Conservation (phyloP, 2,329 filamentous ascomycete genomes). For the Bipolaris victoriae region DNA sequence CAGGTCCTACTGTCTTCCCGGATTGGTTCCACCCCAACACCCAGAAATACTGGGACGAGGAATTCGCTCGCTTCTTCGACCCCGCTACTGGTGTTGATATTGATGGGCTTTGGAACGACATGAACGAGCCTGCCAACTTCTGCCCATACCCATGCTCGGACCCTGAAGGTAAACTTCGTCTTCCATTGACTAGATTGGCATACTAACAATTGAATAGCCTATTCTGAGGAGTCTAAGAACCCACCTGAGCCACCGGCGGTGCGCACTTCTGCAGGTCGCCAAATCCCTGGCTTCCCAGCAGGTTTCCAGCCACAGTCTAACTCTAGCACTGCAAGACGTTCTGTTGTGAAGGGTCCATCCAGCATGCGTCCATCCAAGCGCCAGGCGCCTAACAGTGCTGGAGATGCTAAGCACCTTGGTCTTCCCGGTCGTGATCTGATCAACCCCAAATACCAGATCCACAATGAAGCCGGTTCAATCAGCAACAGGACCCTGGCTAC, state of each 20-base stretch:
- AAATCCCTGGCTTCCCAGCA: slow-evolving; percentile 71
- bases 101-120: slow-evolving; percentile 69
- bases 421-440: slow-evolving; percentile 69
- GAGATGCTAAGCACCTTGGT: slow-evolving; percentile 54
- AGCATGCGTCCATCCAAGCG: slow-evolving; percentile 11
- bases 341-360: slow-evolving; percentile 13
- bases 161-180: slow-evolving; percentile 36
- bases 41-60: slow-evolving; percentile 70
- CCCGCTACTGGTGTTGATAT: slow-evolving; percentile 71
- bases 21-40: slow-evolving; percentile 76
- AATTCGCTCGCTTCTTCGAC: slow-evolving; percentile 72
- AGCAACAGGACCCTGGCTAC: slow-evolving; percentile 64
- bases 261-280: slow-evolving; percentile 61
- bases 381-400: slow-evolving; percentile 40
- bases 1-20: slow-evolving; percentile 72
- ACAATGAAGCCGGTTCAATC: slow-evolving; percentile 57
- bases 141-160: slow-evolving; percentile 56
- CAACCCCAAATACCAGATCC: slow-evolving; percentile 68
- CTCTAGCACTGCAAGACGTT: slow-evolving; percentile 23
- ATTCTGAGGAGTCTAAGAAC: slow-evolving; percentile 53
- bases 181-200: neutral
- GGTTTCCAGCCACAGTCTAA: slow-evolving; percentile 65
- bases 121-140: slow-evolving; percentile 48
- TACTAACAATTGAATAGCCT: slow-evolving; percentile 23
- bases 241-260: slow-evolving; percentile 70